Evolutionary conservation across 495 filamentous ascomycete genomes (phyloP), one percentile per base, ranked within the genome.

Genomic region (Daldinia childiae): DNA sequence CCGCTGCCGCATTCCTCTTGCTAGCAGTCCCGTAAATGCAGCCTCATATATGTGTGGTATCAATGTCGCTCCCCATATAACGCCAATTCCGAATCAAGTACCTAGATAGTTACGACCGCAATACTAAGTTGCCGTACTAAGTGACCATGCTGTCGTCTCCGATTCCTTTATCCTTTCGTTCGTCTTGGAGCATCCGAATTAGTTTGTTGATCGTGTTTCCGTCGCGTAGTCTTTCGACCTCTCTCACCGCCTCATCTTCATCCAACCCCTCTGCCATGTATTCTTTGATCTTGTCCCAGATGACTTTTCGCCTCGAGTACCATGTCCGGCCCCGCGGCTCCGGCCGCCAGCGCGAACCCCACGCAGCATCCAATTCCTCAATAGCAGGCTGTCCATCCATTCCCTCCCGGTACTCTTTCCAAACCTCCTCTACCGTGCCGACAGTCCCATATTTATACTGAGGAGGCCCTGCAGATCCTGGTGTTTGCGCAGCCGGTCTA

Each of bases 261-360:
- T 71, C 76, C 58, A 79, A 62, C 9, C 77, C 77, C 57, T 79
- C 77, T 12, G 57, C 54, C 58, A 77, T 77, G 21, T 65, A 73
- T 30, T 79, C 77, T 41, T 74, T 77, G 9, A 79, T 74, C 59
- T 79, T 79, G 21, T 79, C 77, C 77, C 77, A 79, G 24, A 79
- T 77, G 45, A 79, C 76, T 64, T 79, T 79, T 43, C 77, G 68
- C 27, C 77, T 74, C 11, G 75, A 77, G 51, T 79, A 79, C 77
- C 77, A 79, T 21, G 77, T 79, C 51, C 77, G 75, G 51, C 77
- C 75, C 9, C 75, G 75, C 12, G 77, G 75, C 54, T 79, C 77
- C 15, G 75, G 75, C 24, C 77, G 75, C 77, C 77, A 79, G 30
- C 75, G 71, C 48, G 77, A 76, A 11, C 75, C 75, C 73, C 73